Evolutionary conservation across 192 early-diverging fungal genomes (phyloP).

Genomic region (Pilobolus umbonatus): DNA sequence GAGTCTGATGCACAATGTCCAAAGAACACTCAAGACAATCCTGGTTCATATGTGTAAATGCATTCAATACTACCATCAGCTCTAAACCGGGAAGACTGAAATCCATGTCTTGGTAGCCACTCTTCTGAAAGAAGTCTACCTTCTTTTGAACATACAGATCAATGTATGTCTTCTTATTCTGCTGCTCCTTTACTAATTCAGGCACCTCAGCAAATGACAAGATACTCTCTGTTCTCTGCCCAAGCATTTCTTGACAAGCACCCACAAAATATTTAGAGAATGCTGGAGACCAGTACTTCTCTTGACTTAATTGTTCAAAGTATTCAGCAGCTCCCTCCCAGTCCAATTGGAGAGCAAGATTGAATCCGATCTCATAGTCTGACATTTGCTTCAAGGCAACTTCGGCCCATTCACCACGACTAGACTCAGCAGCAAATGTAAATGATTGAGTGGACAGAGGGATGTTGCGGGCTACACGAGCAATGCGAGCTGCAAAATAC

Average conservation of each 20-base stretch:
- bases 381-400: slow-evolving; percentile 40
- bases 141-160: slow-evolving; percentile 49
- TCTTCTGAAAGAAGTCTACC: slow-evolving; percentile 41
- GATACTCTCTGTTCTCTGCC: slow-evolving; percentile 71
- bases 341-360: slow-evolving; percentile 40
- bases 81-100: slow-evolving; percentile 46
- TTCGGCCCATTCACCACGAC: slow-evolving; percentile 39
- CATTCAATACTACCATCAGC: slow-evolving; percentile 46
- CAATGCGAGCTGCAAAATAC: slow-evolving; percentile 45
- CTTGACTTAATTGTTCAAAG: slow-evolving; percentile 40
- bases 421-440: slow-evolving; percentile 26
- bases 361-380: slow-evolving; percentile 50
- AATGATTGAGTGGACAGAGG: slow-evolving; percentile 34
- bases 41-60: slow-evolving; percentile 42
- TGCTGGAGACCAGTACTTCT: slow-evolving; percentile 51
- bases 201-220: slow-evolving; percentile 53
- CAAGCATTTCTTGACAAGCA: slow-evolving; percentile 47
- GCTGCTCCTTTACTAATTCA: slow-evolving; percentile 38
- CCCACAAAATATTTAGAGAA: slow-evolving; percentile 52
- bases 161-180: slow-evolving; percentile 37
- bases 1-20: slow-evolving; percentile 21
- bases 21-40: slow-evolving; percentile 25
- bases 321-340: slow-evolving; percentile 37
- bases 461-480: slow-evolving; percentile 35
- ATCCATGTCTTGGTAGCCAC: slow-evolving; percentile 39